phyloP scores from a whole-genome alignment of 345 rosid species.

The Eucalyptus virginea region DNA sequence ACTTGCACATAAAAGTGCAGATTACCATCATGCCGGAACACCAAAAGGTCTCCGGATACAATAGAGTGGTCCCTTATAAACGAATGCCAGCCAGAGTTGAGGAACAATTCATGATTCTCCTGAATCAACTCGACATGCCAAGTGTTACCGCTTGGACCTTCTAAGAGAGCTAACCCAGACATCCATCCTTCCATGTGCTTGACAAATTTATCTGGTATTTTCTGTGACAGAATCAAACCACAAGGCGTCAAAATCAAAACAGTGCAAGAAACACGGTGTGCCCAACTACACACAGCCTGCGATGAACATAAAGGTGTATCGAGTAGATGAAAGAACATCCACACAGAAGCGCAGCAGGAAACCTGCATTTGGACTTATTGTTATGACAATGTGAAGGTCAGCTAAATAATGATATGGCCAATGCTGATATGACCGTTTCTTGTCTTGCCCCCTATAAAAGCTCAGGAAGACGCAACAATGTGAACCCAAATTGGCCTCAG shows the following conservation, averaged over 20 bases:
- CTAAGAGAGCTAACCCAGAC: slow-evolving; percentile 23
- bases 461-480: neutral
- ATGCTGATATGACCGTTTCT: neutral
- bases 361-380: neutral
- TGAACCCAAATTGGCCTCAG: neutral
- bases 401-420: neutral
- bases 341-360: neutral
- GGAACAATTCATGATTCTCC: slow-evolving; percentile 9
- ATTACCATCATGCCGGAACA: slow-evolving; percentile 45
- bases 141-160: slow-evolving; percentile 42
- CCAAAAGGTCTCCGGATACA: slow-evolving; percentile 39
- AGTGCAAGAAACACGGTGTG: neutral
- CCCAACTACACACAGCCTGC: neutral
- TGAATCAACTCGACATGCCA: slow-evolving; percentile 30
- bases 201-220: slow-evolving; percentile 24
- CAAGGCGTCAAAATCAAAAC: neutral
- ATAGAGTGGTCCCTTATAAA: slow-evolving; percentile 35
- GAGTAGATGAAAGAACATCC: neutral
- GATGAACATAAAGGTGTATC: neutral
- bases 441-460: neutral
- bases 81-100: slow-evolving; percentile 32
- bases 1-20: slow-evolving; percentile 41
- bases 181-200: slow-evolving; percentile 24
- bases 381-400: neutral
- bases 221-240: slow-evolving; percentile 12